A percentile compares a stretch with the other conserved stretches of the same genome.
Conservation (phyloP, 108 stramenopile genomes). For the Epipyxis sp. region DNA sequence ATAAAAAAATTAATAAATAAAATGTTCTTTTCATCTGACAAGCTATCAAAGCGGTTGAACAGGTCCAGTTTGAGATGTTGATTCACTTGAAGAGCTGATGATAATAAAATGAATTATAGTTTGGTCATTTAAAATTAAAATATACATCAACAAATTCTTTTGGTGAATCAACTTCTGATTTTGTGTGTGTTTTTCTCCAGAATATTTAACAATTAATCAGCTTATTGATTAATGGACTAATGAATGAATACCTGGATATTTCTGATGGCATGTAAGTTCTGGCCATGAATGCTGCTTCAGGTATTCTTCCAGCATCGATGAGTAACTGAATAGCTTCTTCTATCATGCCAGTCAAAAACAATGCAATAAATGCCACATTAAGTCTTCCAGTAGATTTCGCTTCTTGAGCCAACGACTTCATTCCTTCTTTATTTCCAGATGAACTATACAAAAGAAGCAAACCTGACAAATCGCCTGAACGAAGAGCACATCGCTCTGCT, state of each 20-base stretch:
- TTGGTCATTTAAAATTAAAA: no score
- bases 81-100: no score
- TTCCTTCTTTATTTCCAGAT: conserved; percentile 78
- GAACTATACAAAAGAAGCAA: conserved; percentile 88
- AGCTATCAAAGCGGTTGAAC: no score
- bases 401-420: conserved; percentile 73
- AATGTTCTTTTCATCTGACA: no score
- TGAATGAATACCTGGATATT: no score
- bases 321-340: conserved; percentile 88
- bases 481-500: conserved; percentile 79
- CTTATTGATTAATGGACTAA: no score
- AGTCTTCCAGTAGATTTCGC: conserved; percentile 75
- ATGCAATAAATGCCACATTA: conserved; percentile 90
- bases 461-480: conserved; percentile 83
- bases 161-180: no score
- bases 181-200: no score
- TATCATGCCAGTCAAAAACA: conserved; percentile 80
- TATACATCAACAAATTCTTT: no score
- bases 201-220: neutral
- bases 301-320: conserved; percentile 76
- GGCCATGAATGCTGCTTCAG: conserved; percentile 96
- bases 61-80: no score
- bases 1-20: no score
- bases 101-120: no score
- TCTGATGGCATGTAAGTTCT: conserved; percentile 91